These are phyloP conservation scores for Pulveroboletus frians DNA, from an alignment of 768 basidiomycete species.

Conservation along the genomic window DNA sequence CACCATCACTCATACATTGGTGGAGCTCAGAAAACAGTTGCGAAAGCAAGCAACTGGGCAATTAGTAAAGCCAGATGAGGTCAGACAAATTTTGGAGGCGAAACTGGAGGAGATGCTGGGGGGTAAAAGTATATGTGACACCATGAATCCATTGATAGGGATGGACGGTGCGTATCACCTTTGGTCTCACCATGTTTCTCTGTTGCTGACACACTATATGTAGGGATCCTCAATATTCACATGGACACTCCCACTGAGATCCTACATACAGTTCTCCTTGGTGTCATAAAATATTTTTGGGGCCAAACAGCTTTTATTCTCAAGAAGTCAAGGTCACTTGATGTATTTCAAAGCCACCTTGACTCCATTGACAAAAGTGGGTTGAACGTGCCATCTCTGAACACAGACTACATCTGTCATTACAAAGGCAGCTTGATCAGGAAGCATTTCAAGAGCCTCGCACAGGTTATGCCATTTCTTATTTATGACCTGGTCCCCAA, in stretches of 20 bases:
- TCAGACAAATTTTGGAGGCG: not conserved
- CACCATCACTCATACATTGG: not conserved
- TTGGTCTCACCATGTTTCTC: no score
- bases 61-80: not conserved
- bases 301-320: no score
- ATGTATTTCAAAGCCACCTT: no score
- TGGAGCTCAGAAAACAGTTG: slow-evolving; percentile 7
- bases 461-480: no score
- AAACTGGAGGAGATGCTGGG: not conserved
- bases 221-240: slow-evolving; percentile 19
- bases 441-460: no score
- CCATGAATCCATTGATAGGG: no score
- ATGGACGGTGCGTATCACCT: not conserved
- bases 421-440: no score
- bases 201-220: no score
- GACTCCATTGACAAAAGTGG: no score
- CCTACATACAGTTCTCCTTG: no score
- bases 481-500: not conserved
- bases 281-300: no score
- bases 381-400: not conserved
- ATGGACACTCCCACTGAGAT: not conserved
- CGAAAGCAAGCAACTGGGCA: not conserved
- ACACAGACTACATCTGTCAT: not conserved
- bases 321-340: no score
- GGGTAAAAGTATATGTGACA: not conserved